Conservation (phyloP, 2,329 filamentous ascomycete species). For the Diplocarpon rosae region DNA sequence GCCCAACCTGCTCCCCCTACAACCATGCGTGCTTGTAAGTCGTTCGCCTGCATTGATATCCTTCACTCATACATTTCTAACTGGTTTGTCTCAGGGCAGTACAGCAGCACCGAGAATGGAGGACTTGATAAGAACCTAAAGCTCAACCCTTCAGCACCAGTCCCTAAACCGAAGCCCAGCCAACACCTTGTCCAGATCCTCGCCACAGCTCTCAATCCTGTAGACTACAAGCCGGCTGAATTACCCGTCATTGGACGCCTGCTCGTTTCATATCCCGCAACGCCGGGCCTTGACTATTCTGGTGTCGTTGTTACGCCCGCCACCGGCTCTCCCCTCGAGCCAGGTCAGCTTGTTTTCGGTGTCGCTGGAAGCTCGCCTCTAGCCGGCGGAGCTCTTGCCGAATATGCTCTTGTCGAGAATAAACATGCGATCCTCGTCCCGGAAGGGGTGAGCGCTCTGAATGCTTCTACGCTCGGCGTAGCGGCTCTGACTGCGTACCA, state of each 20-base stretch:
- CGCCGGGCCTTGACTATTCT: conserved; percentile 28
- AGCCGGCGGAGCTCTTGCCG: conserved; percentile 9
- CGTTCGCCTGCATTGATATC: background rate
- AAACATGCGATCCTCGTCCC: conserved; percentile 6
- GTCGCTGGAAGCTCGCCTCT: conserved; percentile 3
- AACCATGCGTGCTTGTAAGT: conserved; percentile 8
- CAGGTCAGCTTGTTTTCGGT: conserved; percentile 30
- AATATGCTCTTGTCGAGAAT: conserved; percentile 6
- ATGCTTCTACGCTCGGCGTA: conserved; percentile 11
- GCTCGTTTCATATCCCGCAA: conserved; percentile 32
- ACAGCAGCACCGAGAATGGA: conserved; percentile 4
- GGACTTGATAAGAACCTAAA: conserved; percentile 14
- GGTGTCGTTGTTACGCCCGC: conserved; percentile 13
- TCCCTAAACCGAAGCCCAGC: conserved; percentile 7
- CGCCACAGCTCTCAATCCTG: conserved; percentile 14
- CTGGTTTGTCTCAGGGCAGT: conserved; percentile 8
- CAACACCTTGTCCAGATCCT: conserved; percentile 14
- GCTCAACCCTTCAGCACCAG: conserved; percentile 4
- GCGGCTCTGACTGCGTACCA: conserved; percentile 17
- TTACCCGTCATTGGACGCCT: conserved; percentile 31
- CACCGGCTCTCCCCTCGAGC: conserved; percentile 6
- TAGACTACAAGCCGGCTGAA: conserved; percentile 54
- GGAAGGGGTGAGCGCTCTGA: conserved; percentile 10
- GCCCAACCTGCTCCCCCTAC: background rate
- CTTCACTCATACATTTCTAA: background rate